phyloP scores from a whole-genome alignment of 345 rosid genomes.

The Ailanthus altissimus region DNA sequence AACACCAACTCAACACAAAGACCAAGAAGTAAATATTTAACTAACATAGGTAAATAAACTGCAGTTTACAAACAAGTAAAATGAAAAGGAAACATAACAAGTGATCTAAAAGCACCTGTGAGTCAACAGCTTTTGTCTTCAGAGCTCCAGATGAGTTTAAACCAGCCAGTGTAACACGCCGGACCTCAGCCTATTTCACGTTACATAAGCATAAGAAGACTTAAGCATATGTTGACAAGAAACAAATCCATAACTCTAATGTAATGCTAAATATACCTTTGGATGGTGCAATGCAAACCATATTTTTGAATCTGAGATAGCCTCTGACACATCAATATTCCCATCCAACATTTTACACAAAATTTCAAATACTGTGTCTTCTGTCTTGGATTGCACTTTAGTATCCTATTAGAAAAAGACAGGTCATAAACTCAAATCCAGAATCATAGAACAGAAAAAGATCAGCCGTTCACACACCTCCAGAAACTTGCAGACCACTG shows the following conservation, averaged over 20 bases:
- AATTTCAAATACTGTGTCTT: constrained; percentile 50
- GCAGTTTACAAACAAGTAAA: background rate
- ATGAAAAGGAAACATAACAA: constrained; percentile 15
- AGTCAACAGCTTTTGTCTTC: constrained; percentile 46
- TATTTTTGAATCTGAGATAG: constrained; percentile 64
- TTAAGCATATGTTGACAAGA: constrained; percentile 6
- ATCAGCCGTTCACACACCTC: constrained; percentile 46
- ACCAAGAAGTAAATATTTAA: background rate
- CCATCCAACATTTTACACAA: constrained; percentile 62
- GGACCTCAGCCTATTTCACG: constrained; percentile 64
- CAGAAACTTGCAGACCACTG: constrained; percentile 56
- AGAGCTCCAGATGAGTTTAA: constrained; percentile 50
- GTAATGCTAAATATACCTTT: constrained; percentile 48
- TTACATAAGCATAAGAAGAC: constrained; percentile 22
- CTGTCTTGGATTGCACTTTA: constrained; percentile 50
- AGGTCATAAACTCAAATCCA: constrained; percentile 25
- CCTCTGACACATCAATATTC: constrained; percentile 46
- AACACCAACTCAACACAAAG: background rate
- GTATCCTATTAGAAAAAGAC: constrained; percentile 41
- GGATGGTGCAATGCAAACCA: constrained; percentile 93
- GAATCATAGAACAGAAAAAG: constrained; percentile 3
- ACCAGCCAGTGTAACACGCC: constrained; percentile 66
- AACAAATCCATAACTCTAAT: constrained; percentile 16
- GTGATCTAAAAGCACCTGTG: constrained; percentile 52
- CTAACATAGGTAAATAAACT: background rate